These are phyloP conservation scores for Murraya koenigii DNA, from an alignment of 345 rosid species.

Conservation along the genomic window DNA sequence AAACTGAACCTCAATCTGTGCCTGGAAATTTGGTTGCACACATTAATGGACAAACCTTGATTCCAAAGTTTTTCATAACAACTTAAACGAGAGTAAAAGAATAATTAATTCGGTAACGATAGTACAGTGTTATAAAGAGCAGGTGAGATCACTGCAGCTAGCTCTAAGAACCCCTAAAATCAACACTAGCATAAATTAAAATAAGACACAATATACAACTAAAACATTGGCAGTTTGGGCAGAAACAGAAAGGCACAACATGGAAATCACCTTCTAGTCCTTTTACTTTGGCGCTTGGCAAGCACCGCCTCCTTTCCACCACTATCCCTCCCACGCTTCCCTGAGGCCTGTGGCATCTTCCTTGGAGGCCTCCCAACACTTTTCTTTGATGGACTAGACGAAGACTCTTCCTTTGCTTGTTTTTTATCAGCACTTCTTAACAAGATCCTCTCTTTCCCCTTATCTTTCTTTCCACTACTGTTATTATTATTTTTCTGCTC, in stretches of 20 bases:
- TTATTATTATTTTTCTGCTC: conserved; percentile 21
- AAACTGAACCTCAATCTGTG: background rate
- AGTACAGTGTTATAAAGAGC: background rate
- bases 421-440: conserved; percentile 33
- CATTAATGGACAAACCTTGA: too few relatives aligned
- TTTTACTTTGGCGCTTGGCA: conserved; percentile 49
- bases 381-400: conserved; percentile 34
- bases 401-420: conserved; percentile 35
- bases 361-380: conserved; percentile 49
- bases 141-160: background rate
- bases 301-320: conserved; percentile 28
- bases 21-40: background rate
- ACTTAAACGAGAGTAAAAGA: too few relatives aligned
- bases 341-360: conserved; percentile 33
- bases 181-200: background rate
- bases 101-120: too few relatives aligned
- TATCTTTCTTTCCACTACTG: background rate
- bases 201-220: background rate
- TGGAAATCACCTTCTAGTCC: conserved; percentile 31
- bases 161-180: background rate
- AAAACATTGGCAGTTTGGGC: background rate
- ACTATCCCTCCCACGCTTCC: conserved; percentile 53
- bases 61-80: too few relatives aligned
- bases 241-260: background rate
- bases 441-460: conserved; percentile 40